Evolutionary conservation across 106 monocot genomes (phyloP).

Genomic region (Hemerocallis citrina): DNA sequence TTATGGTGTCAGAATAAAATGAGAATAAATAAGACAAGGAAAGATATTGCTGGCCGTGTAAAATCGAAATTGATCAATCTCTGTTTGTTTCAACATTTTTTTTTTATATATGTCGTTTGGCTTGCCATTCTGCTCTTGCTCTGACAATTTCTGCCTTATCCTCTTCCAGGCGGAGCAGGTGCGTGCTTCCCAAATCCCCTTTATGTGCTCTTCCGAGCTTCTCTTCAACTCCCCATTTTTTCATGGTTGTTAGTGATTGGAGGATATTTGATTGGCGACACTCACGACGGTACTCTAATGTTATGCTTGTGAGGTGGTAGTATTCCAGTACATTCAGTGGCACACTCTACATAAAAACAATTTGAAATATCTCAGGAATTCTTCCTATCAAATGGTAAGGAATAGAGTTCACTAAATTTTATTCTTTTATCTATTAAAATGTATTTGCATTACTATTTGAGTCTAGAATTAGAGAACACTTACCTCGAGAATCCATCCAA

Average conservation of each 20-base stretch:
- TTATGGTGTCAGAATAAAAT: not conserved
- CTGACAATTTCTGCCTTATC: constrained; percentile 45
- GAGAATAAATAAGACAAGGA: constrained; percentile 10
- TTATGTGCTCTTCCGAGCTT: constrained; percentile 2
- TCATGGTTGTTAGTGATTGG: constrained; percentile 52
- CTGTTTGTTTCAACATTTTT: not conserved
- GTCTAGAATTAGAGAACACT: not conserved
- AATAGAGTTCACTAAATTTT: no score
- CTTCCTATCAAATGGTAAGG: no score
- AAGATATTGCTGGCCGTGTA: not conserved
- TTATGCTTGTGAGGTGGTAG: constrained; percentile 48
- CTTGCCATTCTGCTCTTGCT: constrained; percentile 50
- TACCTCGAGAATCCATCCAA: constrained; percentile 58
- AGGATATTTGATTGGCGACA: constrained; percentile 41
- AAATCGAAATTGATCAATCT: not conserved
- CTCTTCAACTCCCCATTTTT: not conserved
- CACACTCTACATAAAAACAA: constrained; percentile 34
- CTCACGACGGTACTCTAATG: constrained; percentile 49
- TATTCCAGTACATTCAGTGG: constrained; percentile 43
- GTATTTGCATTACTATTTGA: not conserved
- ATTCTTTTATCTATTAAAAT: not conserved
- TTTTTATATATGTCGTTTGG: constrained; percentile 15
- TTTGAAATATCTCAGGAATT: not conserved
- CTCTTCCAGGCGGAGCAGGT: constrained; percentile 44
- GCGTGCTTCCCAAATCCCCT: constrained; percentile 30